A percentile compares a stretch with the other conserved stretches of the same genome.
These are phyloP conservation scores for Aquilaria sinensis DNA, from an alignment of 345 rosid species.

Conservation along the genomic window DNA sequence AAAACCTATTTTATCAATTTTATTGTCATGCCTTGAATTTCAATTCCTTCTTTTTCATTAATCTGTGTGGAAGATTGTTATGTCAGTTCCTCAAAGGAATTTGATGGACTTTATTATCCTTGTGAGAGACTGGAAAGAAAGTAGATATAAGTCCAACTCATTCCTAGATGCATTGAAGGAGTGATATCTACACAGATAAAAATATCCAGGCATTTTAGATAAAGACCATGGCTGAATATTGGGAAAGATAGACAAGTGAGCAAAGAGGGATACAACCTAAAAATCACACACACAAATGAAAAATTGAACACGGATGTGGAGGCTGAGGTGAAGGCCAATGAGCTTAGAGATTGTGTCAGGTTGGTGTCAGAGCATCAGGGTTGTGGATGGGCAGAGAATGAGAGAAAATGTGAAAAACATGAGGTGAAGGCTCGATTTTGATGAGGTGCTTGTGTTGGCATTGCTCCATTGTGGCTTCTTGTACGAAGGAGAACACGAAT, in stretches of 20 bases:
- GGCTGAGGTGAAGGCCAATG: slow-evolving; percentile 77
- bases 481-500: slow-evolving; percentile 78
- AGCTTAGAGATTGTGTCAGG: slow-evolving; percentile 82
- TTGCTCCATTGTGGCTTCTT: slow-evolving; percentile 94
- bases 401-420: slow-evolving; percentile 65
- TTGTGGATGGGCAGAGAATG: slow-evolving; percentile 63
- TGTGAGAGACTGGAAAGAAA: too few species aligned
- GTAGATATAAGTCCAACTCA: too few species aligned
- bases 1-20: too few species aligned
- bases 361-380: slow-evolving; percentile 87
- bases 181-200: too few species aligned
- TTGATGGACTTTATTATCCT: too few species aligned
- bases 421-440: slow-evolving; percentile 87
- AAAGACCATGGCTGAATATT: slow-evolving; percentile 83
- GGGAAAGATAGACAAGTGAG: slow-evolving; percentile 70
- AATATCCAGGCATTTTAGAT: slow-evolving; percentile 96
- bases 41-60: too few species aligned
- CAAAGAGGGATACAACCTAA: slow-evolving; percentile 75
- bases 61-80: too few species aligned
- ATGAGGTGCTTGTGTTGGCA: slow-evolving; percentile 88
- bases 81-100: too few species aligned
- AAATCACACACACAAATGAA: slow-evolving; percentile 90
- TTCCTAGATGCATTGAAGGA: too few species aligned
- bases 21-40: too few species aligned
- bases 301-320: slow-evolving; percentile 93